Evolutionary conservation across 768 basidiomycete species (phyloP).

Genomic region (Nidularia sp.): DNA sequence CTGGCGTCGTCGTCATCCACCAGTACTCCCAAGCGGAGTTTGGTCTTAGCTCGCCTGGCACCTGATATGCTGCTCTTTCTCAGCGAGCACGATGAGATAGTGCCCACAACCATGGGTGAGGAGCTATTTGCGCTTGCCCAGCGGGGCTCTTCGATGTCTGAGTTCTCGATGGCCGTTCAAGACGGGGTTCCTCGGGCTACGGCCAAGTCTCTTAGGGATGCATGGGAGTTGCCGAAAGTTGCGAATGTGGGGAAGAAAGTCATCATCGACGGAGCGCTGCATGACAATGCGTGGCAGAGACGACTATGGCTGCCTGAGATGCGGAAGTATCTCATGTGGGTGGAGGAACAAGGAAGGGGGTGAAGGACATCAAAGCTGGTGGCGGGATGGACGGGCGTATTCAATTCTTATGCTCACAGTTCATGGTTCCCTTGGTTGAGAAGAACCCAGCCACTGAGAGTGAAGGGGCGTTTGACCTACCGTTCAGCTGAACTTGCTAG

Average conservation of each 20-base stretch:
- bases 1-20: background rate
- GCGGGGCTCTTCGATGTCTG: background rate
- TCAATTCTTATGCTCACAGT: too few species aligned
- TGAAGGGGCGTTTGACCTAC: too few species aligned
- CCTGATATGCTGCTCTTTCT: conserved; percentile 26
- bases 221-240: background rate
- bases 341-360: background rate
- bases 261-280: conserved; percentile 16
- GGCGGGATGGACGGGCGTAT: too few species aligned
- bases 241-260: conserved; percentile 10
- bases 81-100: conserved; percentile 44
- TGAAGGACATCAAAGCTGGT: too few species aligned
- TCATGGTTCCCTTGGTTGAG: too few species aligned
- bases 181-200: background rate
- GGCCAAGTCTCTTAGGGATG: background rate
- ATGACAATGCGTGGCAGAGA: conserved; percentile 15
- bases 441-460: too few species aligned
- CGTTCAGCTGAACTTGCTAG: too few species aligned
- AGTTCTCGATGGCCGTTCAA: background rate
- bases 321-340: conserved; percentile 4
- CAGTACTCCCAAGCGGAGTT: background rate
- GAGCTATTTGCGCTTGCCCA: conserved; percentile 13
- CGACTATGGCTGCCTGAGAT: conserved; percentile 11
- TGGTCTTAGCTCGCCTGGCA: conserved; percentile 10
- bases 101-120: conserved; percentile 32